Evolutionary conservation across 352 stramenopile species (phyloP).

Genomic region (Pythium monospermum): DNA sequence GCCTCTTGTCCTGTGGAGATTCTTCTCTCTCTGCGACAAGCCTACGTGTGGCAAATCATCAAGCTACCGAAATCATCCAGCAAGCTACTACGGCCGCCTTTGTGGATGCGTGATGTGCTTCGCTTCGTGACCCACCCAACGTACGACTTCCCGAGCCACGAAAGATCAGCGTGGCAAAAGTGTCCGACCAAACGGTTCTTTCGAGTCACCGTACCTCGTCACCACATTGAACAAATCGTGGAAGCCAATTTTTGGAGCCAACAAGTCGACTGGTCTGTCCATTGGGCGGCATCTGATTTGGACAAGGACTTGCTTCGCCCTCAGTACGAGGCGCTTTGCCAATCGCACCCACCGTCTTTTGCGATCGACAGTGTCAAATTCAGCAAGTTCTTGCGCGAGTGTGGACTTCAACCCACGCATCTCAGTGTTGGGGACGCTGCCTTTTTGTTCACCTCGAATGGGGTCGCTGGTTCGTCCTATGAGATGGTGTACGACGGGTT

Average conservation of each 20-base stretch:
- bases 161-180: no score
- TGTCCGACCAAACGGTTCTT: no score
- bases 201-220: slow-evolving; percentile 27
- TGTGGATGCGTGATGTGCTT: slow-evolving; percentile 53
- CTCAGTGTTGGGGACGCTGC: slow-evolving; percentile 59
- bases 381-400: slow-evolving; percentile 66
- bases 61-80: not conserved
- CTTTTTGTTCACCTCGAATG: slow-evolving; percentile 51
- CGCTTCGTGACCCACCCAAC: slow-evolving; percentile 47
- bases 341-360: slow-evolving; percentile 39
- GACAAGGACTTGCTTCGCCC: slow-evolving; percentile 27
- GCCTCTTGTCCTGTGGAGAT: slow-evolving; percentile 27
- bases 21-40: slow-evolving; percentile 23
- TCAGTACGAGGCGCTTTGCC: slow-evolving; percentile 42
- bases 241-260: slow-evolving; percentile 58
- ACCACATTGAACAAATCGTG: slow-evolving; percentile 28
- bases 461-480: slow-evolving; percentile 34
- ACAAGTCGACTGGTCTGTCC: slow-evolving; percentile 39
- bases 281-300: slow-evolving; percentile 29
- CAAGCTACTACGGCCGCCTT: slow-evolving; percentile 15
- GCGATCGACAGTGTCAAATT: slow-evolving; percentile 75
- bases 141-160: slow-evolving; percentile 25
- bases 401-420: slow-evolving; percentile 34
- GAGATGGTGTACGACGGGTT: slow-evolving; percentile 64
- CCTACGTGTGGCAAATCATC: slow-evolving; percentile 39